phyloP scores from a whole-genome alignment of 1,139 yeast genomes.

The Insectozyma bohioensis region DNA sequence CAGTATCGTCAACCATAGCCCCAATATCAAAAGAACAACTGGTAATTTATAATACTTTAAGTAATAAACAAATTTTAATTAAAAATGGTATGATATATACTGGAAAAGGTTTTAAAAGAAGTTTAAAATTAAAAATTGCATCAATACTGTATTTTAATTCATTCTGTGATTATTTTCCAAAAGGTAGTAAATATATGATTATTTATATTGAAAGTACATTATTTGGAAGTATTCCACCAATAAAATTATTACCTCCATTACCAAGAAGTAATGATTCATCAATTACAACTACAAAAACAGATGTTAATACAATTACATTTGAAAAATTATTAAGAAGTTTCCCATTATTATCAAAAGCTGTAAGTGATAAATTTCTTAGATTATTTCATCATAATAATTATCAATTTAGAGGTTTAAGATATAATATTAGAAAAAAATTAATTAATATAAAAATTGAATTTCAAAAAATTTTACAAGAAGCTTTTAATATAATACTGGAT shows the following conservation, averaged over 20 bases:
- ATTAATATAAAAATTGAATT: constrained; percentile 32
- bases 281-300: not conserved
- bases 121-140: constrained; percentile 45
- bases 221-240: constrained; percentile 30
- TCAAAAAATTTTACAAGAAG: constrained; percentile 34
- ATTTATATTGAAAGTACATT: constrained; percentile 54
- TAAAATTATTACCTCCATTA: constrained; percentile 5
- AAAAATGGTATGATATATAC: constrained; percentile 57
- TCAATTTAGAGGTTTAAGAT: constrained; percentile 32
- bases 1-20: constrained; percentile 35
- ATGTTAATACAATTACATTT: constrained; percentile 27
- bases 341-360: constrained; percentile 46
- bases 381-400: constrained; percentile 47
- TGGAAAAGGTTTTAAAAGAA: constrained; percentile 56
- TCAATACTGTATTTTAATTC: constrained; percentile 45
- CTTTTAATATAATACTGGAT: constrained; percentile 41
- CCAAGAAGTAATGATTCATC: constrained; percentile 3
- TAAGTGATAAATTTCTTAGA: constrained; percentile 46
- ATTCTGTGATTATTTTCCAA: constrained; percentile 47
- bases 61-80: constrained; percentile 56
- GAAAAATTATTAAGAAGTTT: constrained; percentile 46
- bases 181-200: constrained; percentile 51
- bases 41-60: constrained; percentile 56
- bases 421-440: constrained; percentile 29
- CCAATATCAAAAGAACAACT: constrained; percentile 43